Conservation (phyloP, 768 basidiomycete species). For the Serendipita sp. region DNA sequence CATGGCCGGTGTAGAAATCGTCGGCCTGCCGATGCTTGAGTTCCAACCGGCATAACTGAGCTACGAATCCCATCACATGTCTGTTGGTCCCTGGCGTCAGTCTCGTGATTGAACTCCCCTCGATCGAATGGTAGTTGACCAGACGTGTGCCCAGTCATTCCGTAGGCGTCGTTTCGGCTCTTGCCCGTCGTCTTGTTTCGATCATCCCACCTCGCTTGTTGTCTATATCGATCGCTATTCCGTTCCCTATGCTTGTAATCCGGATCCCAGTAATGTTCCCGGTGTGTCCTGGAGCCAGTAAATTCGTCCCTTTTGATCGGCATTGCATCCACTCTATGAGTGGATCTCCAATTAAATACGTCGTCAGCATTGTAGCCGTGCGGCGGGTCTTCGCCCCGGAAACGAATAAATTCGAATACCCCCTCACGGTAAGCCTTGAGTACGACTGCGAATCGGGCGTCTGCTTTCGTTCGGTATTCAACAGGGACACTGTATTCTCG, state of each 20-base stretch:
- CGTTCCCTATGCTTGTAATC: not conserved
- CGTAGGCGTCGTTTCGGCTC: no score
- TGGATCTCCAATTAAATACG: not conserved
- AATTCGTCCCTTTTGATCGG: not conserved
- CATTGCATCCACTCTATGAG: no score
- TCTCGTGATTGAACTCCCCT: no score
- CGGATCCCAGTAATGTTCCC: not conserved
- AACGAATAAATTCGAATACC: slow-evolving; percentile 42
- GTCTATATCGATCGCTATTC: no score
- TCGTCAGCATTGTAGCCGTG: slow-evolving; percentile 2
- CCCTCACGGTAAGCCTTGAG: slow-evolving; percentile 38
- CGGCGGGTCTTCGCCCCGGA: slow-evolving; percentile 23
- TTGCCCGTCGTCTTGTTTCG: not conserved
- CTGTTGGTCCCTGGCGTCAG: no score
- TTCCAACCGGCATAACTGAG: no score
- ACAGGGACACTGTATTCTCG: slow-evolving; percentile 27
- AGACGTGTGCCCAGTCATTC: no score
- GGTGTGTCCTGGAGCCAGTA: not conserved
- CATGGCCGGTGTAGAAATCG: no score
- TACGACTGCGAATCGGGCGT: slow-evolving; percentile 44
- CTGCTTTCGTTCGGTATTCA: slow-evolving; percentile 39
- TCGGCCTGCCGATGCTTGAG: no score
- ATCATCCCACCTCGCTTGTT: not conserved
- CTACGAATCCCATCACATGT: no score
- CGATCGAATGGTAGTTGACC: no score